Base-by-base conservation (phyloP, 2,329 filamentous ascomycete species). In the Fusarium albidum region DNA sequence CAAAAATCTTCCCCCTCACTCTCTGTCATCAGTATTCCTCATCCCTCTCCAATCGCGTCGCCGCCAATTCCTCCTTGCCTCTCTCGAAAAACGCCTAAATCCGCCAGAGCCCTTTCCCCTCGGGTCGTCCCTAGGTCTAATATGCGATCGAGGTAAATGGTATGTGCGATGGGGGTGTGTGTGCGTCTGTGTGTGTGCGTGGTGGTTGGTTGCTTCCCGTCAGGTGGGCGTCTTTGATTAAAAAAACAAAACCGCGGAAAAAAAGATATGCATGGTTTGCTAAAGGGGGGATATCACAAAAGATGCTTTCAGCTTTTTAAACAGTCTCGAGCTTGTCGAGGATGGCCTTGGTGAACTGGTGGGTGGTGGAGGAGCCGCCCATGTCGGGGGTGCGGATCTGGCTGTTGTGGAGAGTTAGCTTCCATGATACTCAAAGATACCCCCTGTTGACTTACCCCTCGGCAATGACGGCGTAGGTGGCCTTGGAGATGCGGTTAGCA, bases 401-500 rank as follows among this genome's bases (percentile, higher is more conserved):
- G 75, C 92, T 95, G 67, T 71, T 52, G n/a, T n/a, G 21, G 60
- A 52, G 39, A 56, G 72, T 86, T 69, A 85, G 80, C 59, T 59
- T 43, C 3, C 26, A 9, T 0, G 5, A 21, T 7, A n/a, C n/a
- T n/a, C n/a, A n/a, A n/a, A n/a, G n/a, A n/a, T n/a, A n/a, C n/a
- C n/a, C n/a, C n/a, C n/a, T n/a, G n/a, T n/a, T n/a, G 37, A 82
- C 88, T 80, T 81, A 95, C 91, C 91, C 93, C 72, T 97, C 92
- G 67, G 89, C 88, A 73, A 99, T 98, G 44, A 88, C 85, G 63
- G 80, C 82, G 71, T 88, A 88, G 67, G 87, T 80, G 65, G 90
- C 89, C 83, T 94, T 94, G 76, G 92, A 96, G 79, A 98, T 96
- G 74, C 95, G 89, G 86, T 97, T 97, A 71, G 95, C 95, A 76